Base-by-base conservation (phyloP, 768 basidiomycete species). In the Amanita rubescens region DNA sequence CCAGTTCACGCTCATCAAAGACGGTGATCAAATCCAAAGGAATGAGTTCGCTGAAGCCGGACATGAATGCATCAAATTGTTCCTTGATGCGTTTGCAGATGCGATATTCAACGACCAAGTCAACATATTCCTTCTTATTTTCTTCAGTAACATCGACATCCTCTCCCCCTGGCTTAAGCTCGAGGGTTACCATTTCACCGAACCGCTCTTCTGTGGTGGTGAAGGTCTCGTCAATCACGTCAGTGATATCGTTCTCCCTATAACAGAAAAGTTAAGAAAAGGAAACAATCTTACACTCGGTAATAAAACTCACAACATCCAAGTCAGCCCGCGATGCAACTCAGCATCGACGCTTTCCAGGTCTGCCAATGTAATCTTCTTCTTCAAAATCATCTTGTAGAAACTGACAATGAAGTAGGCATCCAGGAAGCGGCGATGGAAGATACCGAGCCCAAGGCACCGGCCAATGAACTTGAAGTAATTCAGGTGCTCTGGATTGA, bases 381-480 rank as follows among this genome's bases (percentile, higher is more conserved):
- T 98, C 78, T 90, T 91, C 63, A 99, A 67, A 56, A 98, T 94
- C 94, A 97, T 97, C 77, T 98, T 99, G 82, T 99, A 98, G 79
- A 99, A 96, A 63, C 91, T 91, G 67, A 95, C 94, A 60, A 98
- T 97, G 69, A 99, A 99, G 78, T 98, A 98, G 33, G 94, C 95
- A 60, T 99, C 96, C 59, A 99, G 74, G 85, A 99, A 99, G 9
- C 96, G 90, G 51, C 96, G 85, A 67, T 99, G 96, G 84, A 99
- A 99, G 67, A 99, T 98, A 59, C 91, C 95, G 41, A 98, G 79
- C 49, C 94, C 94, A 51, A 98, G 76, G 63, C 89, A 91, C 33
- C 96, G 85, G 8, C 96, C 96, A 59, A 99, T 98, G 70, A 99
- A 98, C 74, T 98, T 97, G 87, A 98, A 98, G 75, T 98, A 99